A percentile compares a stretch with the other conserved stretches of the same genome.
Conservation (phyloP, 306 rosid species). For the Macrotyloma uniflorum region DNA sequence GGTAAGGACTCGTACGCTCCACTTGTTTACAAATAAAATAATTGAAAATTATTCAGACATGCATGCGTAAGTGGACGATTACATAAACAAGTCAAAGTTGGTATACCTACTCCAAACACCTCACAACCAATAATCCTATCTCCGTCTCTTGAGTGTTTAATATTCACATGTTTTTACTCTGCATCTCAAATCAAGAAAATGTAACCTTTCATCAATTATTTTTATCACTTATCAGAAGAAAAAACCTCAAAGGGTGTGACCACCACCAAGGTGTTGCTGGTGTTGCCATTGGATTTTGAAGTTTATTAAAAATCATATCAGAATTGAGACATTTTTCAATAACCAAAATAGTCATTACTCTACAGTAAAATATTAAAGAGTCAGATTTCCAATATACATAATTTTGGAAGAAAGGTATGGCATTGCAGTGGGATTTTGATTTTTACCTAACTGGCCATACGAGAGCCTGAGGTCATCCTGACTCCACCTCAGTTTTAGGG, state of each 20-base stretch:
- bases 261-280: not conserved
- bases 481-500: not conserved
- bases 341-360: not conserved
- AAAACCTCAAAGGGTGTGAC: not conserved
- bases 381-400: not conserved
- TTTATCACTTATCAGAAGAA: not conserved
- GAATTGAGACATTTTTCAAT: not conserved
- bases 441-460: not conserved
- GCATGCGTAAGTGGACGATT: slow-evolving; percentile 21
- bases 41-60: not conserved
- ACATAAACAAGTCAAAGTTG: slow-evolving; percentile 44
- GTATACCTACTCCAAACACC: slow-evolving; percentile 51
- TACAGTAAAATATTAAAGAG: not conserved
- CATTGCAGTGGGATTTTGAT: not conserved
- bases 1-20: slow-evolving; percentile 53
- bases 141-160: not conserved
- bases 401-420: not conserved
- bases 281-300: not conserved
- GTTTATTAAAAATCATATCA: not conserved
- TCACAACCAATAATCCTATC: not conserved
- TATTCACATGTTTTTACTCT: slow-evolving; percentile 6
- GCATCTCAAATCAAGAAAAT: not conserved
- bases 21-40: slow-evolving; percentile 7
- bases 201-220: not conserved
- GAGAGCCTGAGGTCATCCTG: slow-evolving; percentile 1